Percentiles rank a stretch among this genome's conserved stretches.
Evolutionary conservation across 2,329 filamentous ascomycete genomes (phyloP).

Genomic region (Aspergillus phoenicis): DNA sequence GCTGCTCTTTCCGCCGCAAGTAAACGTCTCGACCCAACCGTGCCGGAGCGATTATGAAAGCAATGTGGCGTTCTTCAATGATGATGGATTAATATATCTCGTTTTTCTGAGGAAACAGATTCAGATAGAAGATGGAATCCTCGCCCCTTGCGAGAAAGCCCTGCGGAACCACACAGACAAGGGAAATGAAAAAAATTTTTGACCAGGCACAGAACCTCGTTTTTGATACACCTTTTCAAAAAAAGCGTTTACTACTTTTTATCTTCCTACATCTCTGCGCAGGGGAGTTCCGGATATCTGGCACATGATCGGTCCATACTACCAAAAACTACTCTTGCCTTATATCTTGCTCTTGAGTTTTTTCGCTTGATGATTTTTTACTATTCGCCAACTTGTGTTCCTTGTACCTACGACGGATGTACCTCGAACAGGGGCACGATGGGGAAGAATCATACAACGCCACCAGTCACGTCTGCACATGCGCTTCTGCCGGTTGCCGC

Average conservation of each 20-base stretch:
- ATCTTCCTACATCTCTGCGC: constrained; percentile 22
- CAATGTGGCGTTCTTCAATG: constrained; percentile 40
- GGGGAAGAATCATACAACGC: constrained; percentile 10
- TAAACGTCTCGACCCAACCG: constrained; percentile 56
- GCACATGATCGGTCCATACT: constrained; percentile 58
- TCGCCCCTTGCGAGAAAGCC: constrained; percentile 46
- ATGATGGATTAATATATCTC: constrained; percentile 30
- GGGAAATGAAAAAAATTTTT: constrained; percentile 56
- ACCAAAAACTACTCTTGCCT: constrained; percentile 24
- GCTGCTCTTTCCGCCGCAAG: constrained; percentile 99
- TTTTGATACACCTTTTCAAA: constrained; percentile 20
- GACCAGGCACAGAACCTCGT: constrained; percentile 46
- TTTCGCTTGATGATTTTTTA: constrained; percentile 42
- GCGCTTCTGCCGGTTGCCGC: constrained; percentile 16
- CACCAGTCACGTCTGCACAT: constrained; percentile 14
- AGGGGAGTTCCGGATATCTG: constrained; percentile 82
- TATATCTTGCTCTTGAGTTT: constrained; percentile 19
- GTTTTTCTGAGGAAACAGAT: constrained; percentile 32
- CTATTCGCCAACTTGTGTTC: constrained; percentile 37
- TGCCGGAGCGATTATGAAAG: constrained; percentile 35
- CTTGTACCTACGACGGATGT: constrained; percentile 20
- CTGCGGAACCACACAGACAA: constrained; percentile 57
- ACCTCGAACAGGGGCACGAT: constrained; percentile 12
- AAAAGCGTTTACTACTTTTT: constrained; percentile 48
- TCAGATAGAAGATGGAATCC: constrained; percentile 55